A percentile compares a stretch with the other conserved stretches of the same genome.
Conservation (phyloP, 129 eudicot genomes). For the Arctium lappa region DNA sequence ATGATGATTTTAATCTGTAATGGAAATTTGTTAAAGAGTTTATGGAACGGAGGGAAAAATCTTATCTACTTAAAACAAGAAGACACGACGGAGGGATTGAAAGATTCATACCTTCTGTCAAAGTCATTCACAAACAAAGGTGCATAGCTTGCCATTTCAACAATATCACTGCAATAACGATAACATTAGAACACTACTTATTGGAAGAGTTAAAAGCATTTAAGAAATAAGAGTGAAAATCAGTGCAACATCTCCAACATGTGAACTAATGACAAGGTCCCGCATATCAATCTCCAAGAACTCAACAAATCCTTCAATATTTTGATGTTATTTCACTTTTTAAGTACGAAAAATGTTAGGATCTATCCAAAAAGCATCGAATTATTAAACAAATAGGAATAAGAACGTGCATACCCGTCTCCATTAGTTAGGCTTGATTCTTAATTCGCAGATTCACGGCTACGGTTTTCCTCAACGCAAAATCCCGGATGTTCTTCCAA, state of each 20-base stretch:
- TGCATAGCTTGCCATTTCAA: slow-evolving; percentile 95
- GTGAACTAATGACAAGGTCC: background rate
- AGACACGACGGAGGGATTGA: background rate
- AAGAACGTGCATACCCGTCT: too few relatives aligned
- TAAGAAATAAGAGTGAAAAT: background rate
- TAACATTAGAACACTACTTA: background rate
- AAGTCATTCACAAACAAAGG: slow-evolving; percentile 75
- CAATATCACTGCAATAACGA: slow-evolving; percentile 56
- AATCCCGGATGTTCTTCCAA: too few relatives aligned
- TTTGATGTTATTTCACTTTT: background rate
- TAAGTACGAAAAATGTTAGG: background rate
- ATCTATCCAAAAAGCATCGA: too few relatives aligned
- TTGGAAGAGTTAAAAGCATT: background rate
- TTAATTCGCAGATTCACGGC: too few relatives aligned
- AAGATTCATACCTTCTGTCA: slow-evolving; percentile 44
- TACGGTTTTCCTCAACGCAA: too few relatives aligned
- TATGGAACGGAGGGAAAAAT: background rate
- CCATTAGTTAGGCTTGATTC: too few relatives aligned
- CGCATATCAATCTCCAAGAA: background rate
- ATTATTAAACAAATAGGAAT: too few relatives aligned
- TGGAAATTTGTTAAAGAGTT: too few relatives aligned
- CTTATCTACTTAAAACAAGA: too few relatives aligned
- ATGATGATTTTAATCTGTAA: too few relatives aligned
- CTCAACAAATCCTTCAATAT: too few relatives aligned
- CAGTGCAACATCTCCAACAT: background rate